Evolutionary conservation across 1,139 yeast genomes (phyloP).

Genomic region (Lodderomyces orthopsilosis): DNA sequence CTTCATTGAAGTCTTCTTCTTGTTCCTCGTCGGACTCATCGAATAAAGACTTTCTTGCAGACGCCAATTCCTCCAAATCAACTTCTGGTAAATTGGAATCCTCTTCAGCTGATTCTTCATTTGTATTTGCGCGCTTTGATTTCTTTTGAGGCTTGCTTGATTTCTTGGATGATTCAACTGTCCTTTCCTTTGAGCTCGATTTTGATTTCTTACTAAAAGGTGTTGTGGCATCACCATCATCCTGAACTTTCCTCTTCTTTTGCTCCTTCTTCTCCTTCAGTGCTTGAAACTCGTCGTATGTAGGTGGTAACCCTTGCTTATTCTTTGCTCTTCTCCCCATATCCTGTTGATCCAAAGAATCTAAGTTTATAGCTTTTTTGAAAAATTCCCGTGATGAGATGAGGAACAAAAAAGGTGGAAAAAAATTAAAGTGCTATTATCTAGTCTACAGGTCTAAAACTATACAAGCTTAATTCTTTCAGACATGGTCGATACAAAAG

Average conservation of each 20-base stretch:
- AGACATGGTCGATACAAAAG: neutral
- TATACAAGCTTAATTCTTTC: no score
- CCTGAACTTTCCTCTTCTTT: constrained; percentile 26
- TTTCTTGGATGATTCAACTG: constrained; percentile 17
- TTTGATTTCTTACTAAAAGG: constrained; percentile 17
- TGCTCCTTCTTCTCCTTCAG: constrained; percentile 48
- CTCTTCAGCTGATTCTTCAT: constrained; percentile 32
- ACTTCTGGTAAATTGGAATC: constrained; percentile 54
- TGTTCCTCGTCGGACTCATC: constrained; percentile 65
- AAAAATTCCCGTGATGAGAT: constrained; percentile 6
- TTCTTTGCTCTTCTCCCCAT: constrained; percentile 94
- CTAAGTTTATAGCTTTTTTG: neutral
- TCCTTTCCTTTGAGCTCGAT: constrained; percentile 5
- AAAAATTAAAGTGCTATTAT: neutral
- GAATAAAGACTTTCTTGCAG: constrained; percentile 71
- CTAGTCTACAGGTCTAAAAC: no score
- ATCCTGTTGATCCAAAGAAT: constrained; percentile 2
- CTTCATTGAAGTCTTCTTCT: constrained; percentile 16
- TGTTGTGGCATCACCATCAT: constrained; percentile 18
- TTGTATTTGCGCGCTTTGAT: constrained; percentile 26
- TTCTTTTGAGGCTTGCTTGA: constrained; percentile 20
- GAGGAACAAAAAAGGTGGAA: constrained; percentile 5
- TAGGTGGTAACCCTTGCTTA: constrained; percentile 88
- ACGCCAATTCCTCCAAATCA: constrained; percentile 59
- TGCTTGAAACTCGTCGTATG: constrained; percentile 75